phyloP scores from a whole-genome alignment of 2,329 filamentous ascomycete genomes.

The Myriangium duriaei region DNA sequence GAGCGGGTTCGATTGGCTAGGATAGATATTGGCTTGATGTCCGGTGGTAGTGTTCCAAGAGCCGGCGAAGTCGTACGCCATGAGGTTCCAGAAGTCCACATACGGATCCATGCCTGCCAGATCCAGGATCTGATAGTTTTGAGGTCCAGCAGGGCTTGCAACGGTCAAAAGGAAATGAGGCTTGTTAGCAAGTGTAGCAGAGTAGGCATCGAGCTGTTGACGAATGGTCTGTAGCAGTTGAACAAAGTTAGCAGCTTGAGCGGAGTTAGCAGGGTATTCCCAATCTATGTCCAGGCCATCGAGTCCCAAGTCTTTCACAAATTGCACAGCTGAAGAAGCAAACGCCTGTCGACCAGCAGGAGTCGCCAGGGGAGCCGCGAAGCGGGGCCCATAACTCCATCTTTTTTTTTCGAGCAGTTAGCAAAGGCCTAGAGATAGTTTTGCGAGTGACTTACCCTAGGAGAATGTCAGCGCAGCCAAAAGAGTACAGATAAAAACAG shows the following conservation, averaged over 20 bases:
- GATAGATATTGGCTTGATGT: constrained; percentile 70
- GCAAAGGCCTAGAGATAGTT: too few relatives aligned
- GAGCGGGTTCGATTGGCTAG: constrained; percentile 41
- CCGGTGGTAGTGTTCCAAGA: constrained; percentile 62
- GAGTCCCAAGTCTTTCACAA: constrained; percentile 71
- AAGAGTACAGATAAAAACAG: too few relatives aligned
- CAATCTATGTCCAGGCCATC: constrained; percentile 37
- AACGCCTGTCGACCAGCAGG: constrained; percentile 51
- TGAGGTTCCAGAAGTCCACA: constrained; percentile 39
- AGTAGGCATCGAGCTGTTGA: constrained; percentile 28
- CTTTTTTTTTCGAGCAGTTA: too few relatives aligned
- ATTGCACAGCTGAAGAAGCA: constrained; percentile 55
- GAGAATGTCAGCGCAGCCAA: too few relatives aligned
- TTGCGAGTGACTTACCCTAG: too few relatives aligned
- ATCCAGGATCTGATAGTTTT: constrained; percentile 30
- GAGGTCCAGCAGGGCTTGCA: constrained; percentile 31
- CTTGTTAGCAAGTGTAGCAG: constrained; percentile 18
- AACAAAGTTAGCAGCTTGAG: constrained; percentile 29
- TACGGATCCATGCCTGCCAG: constrained; percentile 28
- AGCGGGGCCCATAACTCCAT: constrained; percentile 69
- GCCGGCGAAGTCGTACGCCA: constrained; percentile 51
- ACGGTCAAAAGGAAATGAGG: constrained; percentile 33
- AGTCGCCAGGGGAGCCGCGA: constrained; percentile 54
- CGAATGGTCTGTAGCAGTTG: constrained; percentile 27
- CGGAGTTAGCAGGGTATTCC: constrained; percentile 31